These are phyloP conservation scores for Hemileccinum impolitum DNA, from an alignment of 768 basidiomycete species.

Conservation along the genomic window DNA sequence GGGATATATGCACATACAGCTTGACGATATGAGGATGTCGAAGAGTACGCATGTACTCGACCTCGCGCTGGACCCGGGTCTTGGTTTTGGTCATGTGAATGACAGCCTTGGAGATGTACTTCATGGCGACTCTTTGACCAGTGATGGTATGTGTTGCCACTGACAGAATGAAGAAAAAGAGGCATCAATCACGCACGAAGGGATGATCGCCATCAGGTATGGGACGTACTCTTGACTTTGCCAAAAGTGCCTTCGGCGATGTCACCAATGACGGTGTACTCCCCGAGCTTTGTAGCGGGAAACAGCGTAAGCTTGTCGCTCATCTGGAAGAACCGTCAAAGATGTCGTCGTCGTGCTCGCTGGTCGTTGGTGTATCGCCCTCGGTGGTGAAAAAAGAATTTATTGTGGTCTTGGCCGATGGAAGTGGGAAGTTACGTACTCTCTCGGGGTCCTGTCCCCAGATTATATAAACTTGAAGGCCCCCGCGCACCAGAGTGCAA, in stretches of 20 bases:
- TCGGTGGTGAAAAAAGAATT: conserved; percentile 22
- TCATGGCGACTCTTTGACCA: conserved; percentile 95
- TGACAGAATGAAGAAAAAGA: conserved; percentile 31
- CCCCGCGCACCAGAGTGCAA: conserved; percentile 17
- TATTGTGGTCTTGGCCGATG: conserved; percentile 21
- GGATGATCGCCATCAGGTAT: conserved; percentile 13
- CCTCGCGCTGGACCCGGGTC: conserved; percentile 88
- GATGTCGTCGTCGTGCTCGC: conserved; percentile 3
- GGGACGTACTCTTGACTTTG: conserved; percentile 91
- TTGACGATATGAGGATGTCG: conserved; percentile 98
- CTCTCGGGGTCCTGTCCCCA: conserved; percentile 22
- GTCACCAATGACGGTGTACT: conserved; percentile 84
- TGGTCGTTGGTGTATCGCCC: background rate
- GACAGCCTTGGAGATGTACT: conserved; percentile 92
- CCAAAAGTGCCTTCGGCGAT: conserved; percentile 98
- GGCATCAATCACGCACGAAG: conserved; percentile 11
- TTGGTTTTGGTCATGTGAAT: conserved; percentile 91
- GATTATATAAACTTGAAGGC: conserved; percentile 17
- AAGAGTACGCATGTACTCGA: conserved; percentile 93
- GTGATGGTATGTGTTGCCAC: conserved; percentile 95
- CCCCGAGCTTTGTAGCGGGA: conserved; percentile 76
- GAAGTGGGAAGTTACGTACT: conserved; percentile 19
- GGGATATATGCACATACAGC: conserved; percentile 52
- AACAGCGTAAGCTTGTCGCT: conserved; percentile 31
- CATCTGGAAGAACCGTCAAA: conserved; percentile 22